A percentile compares a stretch with the other conserved stretches of the same genome.
Conservation (phyloP, 345 rosid species). For the Citrus australasica region DNA sequence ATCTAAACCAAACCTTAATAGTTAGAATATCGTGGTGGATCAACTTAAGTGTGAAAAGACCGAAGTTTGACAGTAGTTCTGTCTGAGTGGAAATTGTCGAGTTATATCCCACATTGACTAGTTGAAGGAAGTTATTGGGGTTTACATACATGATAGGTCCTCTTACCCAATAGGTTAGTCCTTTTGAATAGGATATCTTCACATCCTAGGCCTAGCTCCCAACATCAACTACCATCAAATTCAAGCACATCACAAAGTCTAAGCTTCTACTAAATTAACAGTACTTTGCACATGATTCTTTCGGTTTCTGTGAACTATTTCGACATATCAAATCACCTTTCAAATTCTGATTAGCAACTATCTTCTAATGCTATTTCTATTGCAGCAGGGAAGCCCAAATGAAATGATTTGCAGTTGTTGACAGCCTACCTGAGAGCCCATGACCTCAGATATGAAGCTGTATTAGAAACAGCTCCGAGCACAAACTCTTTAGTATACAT, state of each 20-base stretch:
- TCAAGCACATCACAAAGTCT: neutral
- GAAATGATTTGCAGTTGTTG: neutral
- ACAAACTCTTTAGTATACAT: conserved; percentile 70
- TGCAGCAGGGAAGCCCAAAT: neutral
- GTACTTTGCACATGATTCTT: neutral
- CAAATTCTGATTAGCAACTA: neutral
- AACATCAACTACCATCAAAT: neutral
- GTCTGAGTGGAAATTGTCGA: too few species aligned
- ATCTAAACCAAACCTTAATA: too few species aligned
- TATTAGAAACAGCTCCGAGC: conserved; percentile 66
- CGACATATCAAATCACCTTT: neutral
- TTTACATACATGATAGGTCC: too few species aligned
- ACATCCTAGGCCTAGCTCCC: too few species aligned
- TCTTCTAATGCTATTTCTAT: neutral
- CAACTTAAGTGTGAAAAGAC: too few species aligned
- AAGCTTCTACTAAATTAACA: neutral
- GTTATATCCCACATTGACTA: too few species aligned
- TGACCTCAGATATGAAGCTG: conserved; percentile 62
- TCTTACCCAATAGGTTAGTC: too few species aligned
- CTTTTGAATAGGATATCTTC: too few species aligned
- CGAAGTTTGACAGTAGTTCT: too few species aligned
- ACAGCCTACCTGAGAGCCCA: conserved; percentile 66
- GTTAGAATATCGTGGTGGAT: too few species aligned
- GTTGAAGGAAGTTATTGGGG: too few species aligned
- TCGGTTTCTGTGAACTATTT: neutral